Base-by-base conservation (phyloP, 345 rosid genomes). In the Ceriops tagal region DNA sequence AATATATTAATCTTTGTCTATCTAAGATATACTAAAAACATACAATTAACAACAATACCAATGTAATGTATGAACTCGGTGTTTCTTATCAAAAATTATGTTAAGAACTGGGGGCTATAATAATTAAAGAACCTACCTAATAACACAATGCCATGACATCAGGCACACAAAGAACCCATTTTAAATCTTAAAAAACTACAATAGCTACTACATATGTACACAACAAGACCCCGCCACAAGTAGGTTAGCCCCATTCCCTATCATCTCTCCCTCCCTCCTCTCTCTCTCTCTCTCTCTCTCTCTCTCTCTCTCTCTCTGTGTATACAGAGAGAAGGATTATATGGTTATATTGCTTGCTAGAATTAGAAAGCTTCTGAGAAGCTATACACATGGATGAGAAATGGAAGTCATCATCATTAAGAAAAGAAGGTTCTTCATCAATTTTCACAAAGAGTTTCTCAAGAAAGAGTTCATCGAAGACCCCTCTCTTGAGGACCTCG, bases 361-460 rank as follows among this genome's bases (percentile, higher is more conserved):
- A 39, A 10, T 39, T 39, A 39, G 46, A 13, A 13, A 43, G 49
- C 49, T 43, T 43, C 18, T 43, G 49, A 32, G 63, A 10, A 58
- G 55, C 53, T 28, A 73, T 27, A 63, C 71, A 71, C 72, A 92
- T 92, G 98, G 96, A 90, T 72, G 90, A 88, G 82, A 86, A 88
- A 73, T 90, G 92, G 95, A 88, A 86, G 73, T 68, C 71, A 21
- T 55, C 59, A 71, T 24, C 59, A 67, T 77, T 88, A 43, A 84
- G 81, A 81, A 87, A 83, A 79, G 88, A 86, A 39, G 71, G 76
- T 71, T 83, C 82, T 16, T 69, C 70, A 11, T 72, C 76, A 6
- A 62, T 67, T 39, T 84, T 89, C 64, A 76, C 84, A 3, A 85
- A 96, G 75, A 89, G 93, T 69, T 85, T 80, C 67, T 91, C 96